phyloP scores from a whole-genome alignment of 139 green algal species.

The Chlorella sp. region DNA sequence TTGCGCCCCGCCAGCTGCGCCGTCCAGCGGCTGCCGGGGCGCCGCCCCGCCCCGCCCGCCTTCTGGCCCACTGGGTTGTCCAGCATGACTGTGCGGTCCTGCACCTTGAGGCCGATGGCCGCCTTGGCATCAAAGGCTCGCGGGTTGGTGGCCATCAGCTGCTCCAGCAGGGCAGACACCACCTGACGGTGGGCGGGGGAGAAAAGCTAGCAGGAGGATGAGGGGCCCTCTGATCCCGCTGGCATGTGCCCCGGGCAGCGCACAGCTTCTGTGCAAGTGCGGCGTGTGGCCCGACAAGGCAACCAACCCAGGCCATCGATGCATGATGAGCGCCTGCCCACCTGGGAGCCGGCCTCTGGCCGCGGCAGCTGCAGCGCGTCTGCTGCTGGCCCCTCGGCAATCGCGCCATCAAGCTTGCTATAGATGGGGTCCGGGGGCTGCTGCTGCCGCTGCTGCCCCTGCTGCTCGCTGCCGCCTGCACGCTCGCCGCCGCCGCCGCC shows the following conservation, averaged over 20 bases:
- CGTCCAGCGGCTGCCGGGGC: not conserved
- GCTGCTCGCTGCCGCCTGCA: not conserved
- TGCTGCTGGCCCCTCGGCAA: constrained; percentile 14
- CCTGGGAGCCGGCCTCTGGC: constrained; percentile 1
- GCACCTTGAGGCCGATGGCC: constrained; percentile 29
- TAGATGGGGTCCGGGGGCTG: not conserved
- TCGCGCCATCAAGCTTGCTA: not conserved
- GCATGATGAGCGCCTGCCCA: not conserved
- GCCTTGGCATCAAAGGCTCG: constrained; percentile 22
- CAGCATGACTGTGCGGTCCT: constrained; percentile 32
- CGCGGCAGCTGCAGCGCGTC: constrained; percentile 22
- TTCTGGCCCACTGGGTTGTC: constrained; percentile 25
- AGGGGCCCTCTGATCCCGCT: not conserved
- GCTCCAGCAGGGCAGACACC: constrained; percentile 26
- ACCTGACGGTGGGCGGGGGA: not conserved
- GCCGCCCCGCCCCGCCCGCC: not conserved
- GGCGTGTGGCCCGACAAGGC: not conserved
- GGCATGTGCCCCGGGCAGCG: too few species aligned
- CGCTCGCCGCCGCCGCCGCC: not conserved
- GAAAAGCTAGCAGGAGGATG: not conserved
- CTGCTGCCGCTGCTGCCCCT: constrained; percentile 17
- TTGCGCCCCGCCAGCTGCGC: constrained; percentile 2
- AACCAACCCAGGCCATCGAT: not conserved
- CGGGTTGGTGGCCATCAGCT: constrained; percentile 39
- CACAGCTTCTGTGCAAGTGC: too few species aligned